Evolutionary conservation across 2,329 filamentous ascomycete genomes (phyloP).

Genomic region (Penicillium griseofulvum): DNA sequence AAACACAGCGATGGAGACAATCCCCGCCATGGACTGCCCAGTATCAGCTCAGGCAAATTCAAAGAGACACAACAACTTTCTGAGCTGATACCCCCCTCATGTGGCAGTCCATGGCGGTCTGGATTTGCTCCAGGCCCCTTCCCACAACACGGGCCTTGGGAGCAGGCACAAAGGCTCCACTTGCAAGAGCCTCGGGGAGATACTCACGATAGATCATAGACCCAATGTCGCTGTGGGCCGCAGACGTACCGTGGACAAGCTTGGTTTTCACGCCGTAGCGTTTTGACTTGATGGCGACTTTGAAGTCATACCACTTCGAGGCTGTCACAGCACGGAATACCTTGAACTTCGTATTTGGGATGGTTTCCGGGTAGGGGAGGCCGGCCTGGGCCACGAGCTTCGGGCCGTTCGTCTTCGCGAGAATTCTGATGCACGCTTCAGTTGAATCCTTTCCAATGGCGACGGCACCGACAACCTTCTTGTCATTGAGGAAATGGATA

Average conservation of each 20-base stretch:
- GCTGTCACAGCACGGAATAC: neutral
- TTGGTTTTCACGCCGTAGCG: neutral
- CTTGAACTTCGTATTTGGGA: neutral
- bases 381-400: slow-evolving; percentile 2
- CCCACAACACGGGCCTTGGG: neutral
- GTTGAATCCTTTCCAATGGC: slow-evolving; percentile 4
- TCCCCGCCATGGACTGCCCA: neutral
- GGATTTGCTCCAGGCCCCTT: neutral
- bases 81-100: neutral
- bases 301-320: neutral
- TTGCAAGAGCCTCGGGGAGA: neutral
- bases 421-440: slow-evolving; percentile 5
- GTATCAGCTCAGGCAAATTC: neutral
- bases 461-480: neutral
- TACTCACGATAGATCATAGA: neutral
- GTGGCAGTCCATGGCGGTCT: neutral
- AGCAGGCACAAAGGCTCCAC: neutral
- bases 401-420: neutral
- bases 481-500: neutral
- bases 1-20: no score
- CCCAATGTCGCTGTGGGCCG: neutral
- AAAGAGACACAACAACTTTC: slow-evolving; percentile 1
- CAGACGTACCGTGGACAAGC: neutral
- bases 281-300: neutral
- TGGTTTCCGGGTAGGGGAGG: neutral